Conservation (phyloP, 2,329 filamentous ascomycete species). For the Lasiodiplodia sp. region DNA sequence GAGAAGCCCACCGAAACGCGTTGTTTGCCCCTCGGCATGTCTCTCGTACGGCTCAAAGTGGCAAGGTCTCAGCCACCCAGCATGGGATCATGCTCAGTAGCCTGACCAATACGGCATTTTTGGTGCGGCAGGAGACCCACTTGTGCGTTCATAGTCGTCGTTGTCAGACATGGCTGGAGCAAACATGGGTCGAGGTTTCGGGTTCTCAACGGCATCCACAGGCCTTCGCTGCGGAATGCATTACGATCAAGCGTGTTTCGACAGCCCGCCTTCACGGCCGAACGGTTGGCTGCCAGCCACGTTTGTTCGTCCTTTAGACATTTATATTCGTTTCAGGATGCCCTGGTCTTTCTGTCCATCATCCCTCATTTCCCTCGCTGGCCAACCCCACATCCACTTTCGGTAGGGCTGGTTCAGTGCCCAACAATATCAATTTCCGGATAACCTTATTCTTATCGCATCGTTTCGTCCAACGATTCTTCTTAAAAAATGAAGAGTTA, state of each 20-base stretch:
- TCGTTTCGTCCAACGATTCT: background rate
- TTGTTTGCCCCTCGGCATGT: background rate
- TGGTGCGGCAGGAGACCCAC: background rate
- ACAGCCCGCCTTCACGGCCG: background rate
- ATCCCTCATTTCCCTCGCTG: background rate
- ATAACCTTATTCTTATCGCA: background rate
- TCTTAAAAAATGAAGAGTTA: background rate
- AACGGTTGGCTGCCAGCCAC: slow-evolving; percentile 5
- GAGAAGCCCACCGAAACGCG: background rate
- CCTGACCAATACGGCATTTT: background rate
- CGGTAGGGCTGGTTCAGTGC: slow-evolving; percentile 1
- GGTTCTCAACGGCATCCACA: too few relatives aligned
- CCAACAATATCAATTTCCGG: background rate
- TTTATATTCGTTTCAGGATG: slow-evolving; percentile 17
- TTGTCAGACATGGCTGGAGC: background rate
- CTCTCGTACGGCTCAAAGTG: background rate
- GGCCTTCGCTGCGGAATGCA: too few relatives aligned
- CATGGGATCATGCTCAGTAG: background rate
- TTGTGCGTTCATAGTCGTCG: background rate
- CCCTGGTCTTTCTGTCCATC: background rate
- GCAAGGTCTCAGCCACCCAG: background rate
- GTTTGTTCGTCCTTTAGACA: background rate
- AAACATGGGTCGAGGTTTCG: background rate
- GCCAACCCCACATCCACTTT: slow-evolving; percentile 1
- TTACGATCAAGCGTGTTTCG: background rate